Evolutionary conservation across 2,329 filamentous ascomycete species (phyloP).

Genomic region (Coniochaeta pulveracea): DNA sequence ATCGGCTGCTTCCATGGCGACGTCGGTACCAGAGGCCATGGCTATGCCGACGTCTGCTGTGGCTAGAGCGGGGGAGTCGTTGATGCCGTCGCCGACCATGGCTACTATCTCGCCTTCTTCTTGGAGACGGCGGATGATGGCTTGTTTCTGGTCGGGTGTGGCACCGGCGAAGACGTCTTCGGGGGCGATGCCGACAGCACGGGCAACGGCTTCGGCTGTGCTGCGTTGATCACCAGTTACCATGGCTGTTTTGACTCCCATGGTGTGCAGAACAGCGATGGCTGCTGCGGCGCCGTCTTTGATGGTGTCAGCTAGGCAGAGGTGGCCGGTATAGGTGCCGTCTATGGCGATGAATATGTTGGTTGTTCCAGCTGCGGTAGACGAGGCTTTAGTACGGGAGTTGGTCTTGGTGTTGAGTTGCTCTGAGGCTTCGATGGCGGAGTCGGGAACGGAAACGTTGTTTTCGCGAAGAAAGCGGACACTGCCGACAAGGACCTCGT

Average conservation of each 20-base stretch:
- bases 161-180: constrained; percentile 77
- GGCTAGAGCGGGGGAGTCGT: constrained; percentile 89
- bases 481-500: constrained; percentile 77
- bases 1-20: constrained; percentile 94
- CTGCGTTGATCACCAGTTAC: constrained; percentile 86
- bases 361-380: constrained; percentile 58
- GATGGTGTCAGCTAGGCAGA: constrained; percentile 81
- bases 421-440: constrained; percentile 53
- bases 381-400: constrained; percentile 13
- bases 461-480: constrained; percentile 63
- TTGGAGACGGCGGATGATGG: constrained; percentile 71
- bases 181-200: constrained; percentile 66
- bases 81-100: constrained; percentile 98
- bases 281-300: constrained; percentile 77
- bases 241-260: constrained; percentile 81
- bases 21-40: constrained; percentile 84
- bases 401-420: constrained; percentile 37
- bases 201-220: constrained; percentile 75
- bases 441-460: constrained; percentile 52
- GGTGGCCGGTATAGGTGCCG: constrained; percentile 64
- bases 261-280: constrained; percentile 68
- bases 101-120: constrained; percentile 61
- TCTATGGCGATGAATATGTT: constrained; percentile 89
- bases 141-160: constrained; percentile 82
- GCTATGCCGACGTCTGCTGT: constrained; percentile 90